Base-by-base conservation (phyloP, 2,329 filamentous ascomycete species). In the Colletotrichum godetiae region DNA sequence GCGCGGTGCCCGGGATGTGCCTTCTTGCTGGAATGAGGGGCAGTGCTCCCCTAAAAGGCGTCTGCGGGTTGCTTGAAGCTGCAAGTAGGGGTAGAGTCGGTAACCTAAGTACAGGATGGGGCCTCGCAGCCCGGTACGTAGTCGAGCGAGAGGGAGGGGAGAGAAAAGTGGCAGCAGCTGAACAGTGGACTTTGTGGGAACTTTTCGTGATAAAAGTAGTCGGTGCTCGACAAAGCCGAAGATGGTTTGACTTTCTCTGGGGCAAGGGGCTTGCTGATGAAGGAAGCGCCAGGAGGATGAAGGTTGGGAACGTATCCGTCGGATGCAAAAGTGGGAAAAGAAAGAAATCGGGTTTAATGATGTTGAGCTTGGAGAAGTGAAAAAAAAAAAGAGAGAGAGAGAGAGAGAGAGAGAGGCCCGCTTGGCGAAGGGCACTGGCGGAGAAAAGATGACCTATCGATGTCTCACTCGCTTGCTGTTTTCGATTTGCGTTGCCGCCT, bases 1-100 rank as follows among this genome's bases (percentile, higher is more conserved):
- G 66, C 24, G 61, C 56, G 56, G 33, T 42, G 56, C 62, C 71
- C 67, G 67, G 71, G 61, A 73, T 71, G 61, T 61, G 24, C 71
- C 67, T 33, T 58, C 58, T 71, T 22, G 61, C 61, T 55, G 58
- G 68, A 53, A 74, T 65, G 72, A 74, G 72, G 72, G 72, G 68
- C 63, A 74, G 63, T 73, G 71, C 61, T 73, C 35, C 27, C 60
- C 27, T 24, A 56, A 53, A 60, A 57, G 59, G 59, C 53, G 55
- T 63, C 59, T 49, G 24, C 29, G 52, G 15, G 33, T 35, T 37
- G 42, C 42, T 49, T 49, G 42, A 49, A 29, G 53, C 60, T 24
- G 29, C 12, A 24, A 22, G 24, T 64, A 70, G 56, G 60, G 67
- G 61, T 65, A 71, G 61, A 66, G 56, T 66, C 67, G 71, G 71